Base-by-base conservation (phyloP, 495 filamentous ascomycete species). In the Trichoderma parareesei region DNA sequence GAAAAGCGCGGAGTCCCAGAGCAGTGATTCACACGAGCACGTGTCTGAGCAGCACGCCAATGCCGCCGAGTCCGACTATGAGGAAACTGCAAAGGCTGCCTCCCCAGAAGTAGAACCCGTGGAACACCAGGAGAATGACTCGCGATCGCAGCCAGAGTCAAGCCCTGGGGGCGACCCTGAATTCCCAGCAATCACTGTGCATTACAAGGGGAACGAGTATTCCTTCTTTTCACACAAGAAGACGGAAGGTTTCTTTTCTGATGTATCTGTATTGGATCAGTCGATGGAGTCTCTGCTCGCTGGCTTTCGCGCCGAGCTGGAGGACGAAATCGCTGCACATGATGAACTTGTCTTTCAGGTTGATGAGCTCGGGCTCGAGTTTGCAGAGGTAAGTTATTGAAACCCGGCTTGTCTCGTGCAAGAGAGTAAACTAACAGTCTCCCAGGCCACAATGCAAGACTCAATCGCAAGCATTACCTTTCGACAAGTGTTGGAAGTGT, bases 321-420 rank as follows among this genome's bases (percentile, higher is more conserved):
- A 78, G 38, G 81, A 88, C 20, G 89, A 88, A 68, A 79, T 94
- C 27, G 73, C 76, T 20, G 77, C 85, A 38, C 82, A 86, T 40
- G 87, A 93, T 65, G 87, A 92, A 66, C 74, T 96, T 57, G 78
- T 86, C 35, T 76, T 94, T 65, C 80, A 85, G 60, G 78, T 95
- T 64, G 84, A 87, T 18, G 77, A 84, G 35, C 77, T 94, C 64
- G 87, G 83, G 67, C 78, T 96, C 42, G 82, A 89, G 67, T 77
- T 91, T 72, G 84, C 81, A 66, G 90, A 94, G 82, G 89, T 89
- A 80, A 82, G 82, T 66, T 41, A 20, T 1, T 5, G 6, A 4
- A 18, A 27, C 2, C 3, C 2, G 38, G 10, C 35, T 20, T 38
- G 37, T 42, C 7, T 44, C 20, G 18, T 33, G 10, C 27, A 27